Conservation (phyloP, 2,329 filamentous ascomycete species). For the Pezicula carpinea region DNA sequence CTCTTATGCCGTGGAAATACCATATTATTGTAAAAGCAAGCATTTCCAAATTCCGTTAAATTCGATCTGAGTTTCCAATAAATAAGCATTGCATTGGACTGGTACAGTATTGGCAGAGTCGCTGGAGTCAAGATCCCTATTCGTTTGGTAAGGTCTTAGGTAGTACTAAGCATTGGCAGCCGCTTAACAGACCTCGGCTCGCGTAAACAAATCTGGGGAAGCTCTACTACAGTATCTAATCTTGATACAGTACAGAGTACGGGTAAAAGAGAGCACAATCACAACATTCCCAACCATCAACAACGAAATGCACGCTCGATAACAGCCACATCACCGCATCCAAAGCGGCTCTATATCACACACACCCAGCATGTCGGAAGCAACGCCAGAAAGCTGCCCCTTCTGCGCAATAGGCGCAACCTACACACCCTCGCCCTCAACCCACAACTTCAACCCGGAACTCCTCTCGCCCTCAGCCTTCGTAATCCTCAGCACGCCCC, state of each 20-base stretch:
- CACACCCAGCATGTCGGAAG: no score
- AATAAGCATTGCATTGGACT: no score
- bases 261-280: not conserved
- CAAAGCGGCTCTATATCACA: not conserved
- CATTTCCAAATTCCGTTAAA: no score
- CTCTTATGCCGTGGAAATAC: no score
- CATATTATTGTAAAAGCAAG: no score
- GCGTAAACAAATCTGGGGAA: not conserved
- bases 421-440: conserved; percentile 35
- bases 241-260: not conserved
- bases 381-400: conserved; percentile 38
- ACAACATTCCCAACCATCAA: not conserved
- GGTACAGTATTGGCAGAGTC: no score
- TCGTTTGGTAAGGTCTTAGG: no score
- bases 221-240: not conserved
- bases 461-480: conserved; percentile 36
- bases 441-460: conserved; percentile 38
- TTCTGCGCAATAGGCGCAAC: conserved; percentile 56
- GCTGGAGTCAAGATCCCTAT: no score
- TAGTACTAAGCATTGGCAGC: no score
- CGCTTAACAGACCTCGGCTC: not conserved
- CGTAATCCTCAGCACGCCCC: conserved; percentile 71
- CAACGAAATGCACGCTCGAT: not conserved
- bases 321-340: no score
- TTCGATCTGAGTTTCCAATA: no score